Conservation (phyloP, 441 rosid species). For the Melianthus villosus region DNA sequence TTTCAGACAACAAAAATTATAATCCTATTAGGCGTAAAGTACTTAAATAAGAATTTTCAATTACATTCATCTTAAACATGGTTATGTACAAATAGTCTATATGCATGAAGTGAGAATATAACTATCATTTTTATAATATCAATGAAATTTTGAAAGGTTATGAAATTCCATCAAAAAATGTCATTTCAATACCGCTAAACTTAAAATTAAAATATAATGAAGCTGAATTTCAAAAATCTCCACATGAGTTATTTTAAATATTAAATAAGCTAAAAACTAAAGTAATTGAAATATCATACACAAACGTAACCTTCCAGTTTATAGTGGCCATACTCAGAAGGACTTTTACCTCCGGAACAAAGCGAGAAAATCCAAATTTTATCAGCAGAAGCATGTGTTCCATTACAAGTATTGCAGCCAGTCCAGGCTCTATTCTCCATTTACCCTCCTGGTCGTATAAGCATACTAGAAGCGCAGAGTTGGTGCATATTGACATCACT, state of each 20-base stretch:
- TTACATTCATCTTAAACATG: background rate
- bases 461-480: constrained; percentile 74
- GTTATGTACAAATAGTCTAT: too few relatives aligned
- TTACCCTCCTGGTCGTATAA: constrained; percentile 72
- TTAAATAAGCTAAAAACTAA: background rate
- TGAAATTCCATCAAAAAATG: too few relatives aligned
- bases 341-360: constrained; percentile 52
- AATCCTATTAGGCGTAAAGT: background rate
- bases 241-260: background rate
- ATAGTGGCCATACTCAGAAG: background rate
- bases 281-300: too few relatives aligned
- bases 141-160: too few relatives aligned
- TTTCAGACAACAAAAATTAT: constrained; percentile 7
- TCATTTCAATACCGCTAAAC: too few relatives aligned
- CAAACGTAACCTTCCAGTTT: background rate
- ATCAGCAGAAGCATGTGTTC: constrained; percentile 61
- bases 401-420: constrained; percentile 66
- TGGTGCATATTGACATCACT: constrained; percentile 87
- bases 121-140: too few relatives aligned
- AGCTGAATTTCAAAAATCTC: too few relatives aligned
- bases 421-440: constrained; percentile 89
- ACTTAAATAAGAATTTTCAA: background rate
- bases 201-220: too few relatives aligned
- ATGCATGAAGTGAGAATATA: too few relatives aligned
- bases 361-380: constrained; percentile 66